Evolutionary conservation across 1,139 yeast genomes (phyloP), one percentile per base, ranked within the genome.

Genomic region (Eremothecium cymbalariae): DNA sequence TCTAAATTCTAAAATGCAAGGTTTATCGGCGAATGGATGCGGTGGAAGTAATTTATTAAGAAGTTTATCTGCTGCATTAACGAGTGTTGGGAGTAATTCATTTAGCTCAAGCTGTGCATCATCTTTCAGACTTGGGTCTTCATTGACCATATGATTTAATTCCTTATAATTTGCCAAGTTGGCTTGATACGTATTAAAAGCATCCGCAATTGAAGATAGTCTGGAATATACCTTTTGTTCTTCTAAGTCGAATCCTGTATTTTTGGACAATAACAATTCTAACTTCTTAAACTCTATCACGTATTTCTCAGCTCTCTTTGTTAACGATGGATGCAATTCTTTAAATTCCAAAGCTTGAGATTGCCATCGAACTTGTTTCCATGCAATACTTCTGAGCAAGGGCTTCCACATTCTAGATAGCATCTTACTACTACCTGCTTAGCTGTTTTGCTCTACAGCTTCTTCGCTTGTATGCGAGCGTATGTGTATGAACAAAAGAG

Each of bases 1-100:
- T 38, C 97, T 68, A 18, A 90, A 59, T 57, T 90, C 99, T 13
- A 90, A 49, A 9, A 90, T 66, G 33, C 95, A 80, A 1, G 94
- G 77, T 40, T 73, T 75, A 36, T 83, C 94, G 3, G 80, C 71
- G 54, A 82, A 83, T 32, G 78, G 77, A 44, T 82, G 77, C 3
- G 83, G 74, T 1, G 97, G 96, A 21, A 86, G 63, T 8, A 90
- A 62, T 37, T 71, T 68, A 1, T 65, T 49, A 42, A 78, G 74
- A 13, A 90, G 63, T 25, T 65, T 62, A 2, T 60, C 55, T 0
- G 72, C 62, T 2, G 67, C 51, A 4, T 55, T 50, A 2, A 43
- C 42, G 8, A 64, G 48, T 3, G 43, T 41, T 3, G 65, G 65
- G 8, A 51, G 28, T 3, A 59, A 35, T 3, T 48, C 42, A 1